Base-by-base conservation (phyloP, 139 green algal genomes). In the Micromonas pusilla region DNA sequence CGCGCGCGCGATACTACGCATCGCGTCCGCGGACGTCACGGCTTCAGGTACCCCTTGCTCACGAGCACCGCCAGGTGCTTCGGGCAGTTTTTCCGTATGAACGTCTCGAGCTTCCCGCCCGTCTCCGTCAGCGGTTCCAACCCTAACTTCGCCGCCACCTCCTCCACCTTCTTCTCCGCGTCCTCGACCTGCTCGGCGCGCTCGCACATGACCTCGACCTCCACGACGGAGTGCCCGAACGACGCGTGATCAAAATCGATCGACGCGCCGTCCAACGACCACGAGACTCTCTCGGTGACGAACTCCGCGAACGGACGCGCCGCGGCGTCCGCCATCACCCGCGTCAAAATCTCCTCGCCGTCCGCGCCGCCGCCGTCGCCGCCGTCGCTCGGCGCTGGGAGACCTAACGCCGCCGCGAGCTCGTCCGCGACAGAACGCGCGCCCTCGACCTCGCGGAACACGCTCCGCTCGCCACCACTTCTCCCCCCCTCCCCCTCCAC, bases 391-490 rank as follows among this genome's bases (percentile, higher is more conserved):
- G 60, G 60, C 19, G 19, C 23, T 13, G 19, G 60, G 45, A 16
- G 9, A 16, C 45, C 45, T 5, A 68, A 28, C 13, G n/a, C 26
- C 19, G 13, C 6, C 6, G 16, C 23, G n/a, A 68, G 60, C 26
- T 68, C 60, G n/a, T 5, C 5, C 6, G 23, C 19, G 25, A 25
- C 16, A 25, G 25, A 19, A 5, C 26, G 13, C 13, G n/a, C 25
- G 25, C 60, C 60, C 25, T 36, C 60, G 25, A 68, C 60, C 60
- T 68, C 60, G 6, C 60, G 16, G 60, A 68, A 68, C 60, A 68
- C 60, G 13, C 6, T 19, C 25, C 60, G 60, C 60, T 68, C 60
- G 25, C 60, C 60, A 5, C 60, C 60, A 25, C 13, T 30, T 25
- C 60, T 9, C 25, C 25, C 5, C 26, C 25, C 60, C 19, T 36